A percentile compares a stretch with the other conserved stretches of the same genome.
phyloP scores from a whole-genome alignment of 2,329 filamentous ascomycete species.

The Hortaea sp. region DNA sequence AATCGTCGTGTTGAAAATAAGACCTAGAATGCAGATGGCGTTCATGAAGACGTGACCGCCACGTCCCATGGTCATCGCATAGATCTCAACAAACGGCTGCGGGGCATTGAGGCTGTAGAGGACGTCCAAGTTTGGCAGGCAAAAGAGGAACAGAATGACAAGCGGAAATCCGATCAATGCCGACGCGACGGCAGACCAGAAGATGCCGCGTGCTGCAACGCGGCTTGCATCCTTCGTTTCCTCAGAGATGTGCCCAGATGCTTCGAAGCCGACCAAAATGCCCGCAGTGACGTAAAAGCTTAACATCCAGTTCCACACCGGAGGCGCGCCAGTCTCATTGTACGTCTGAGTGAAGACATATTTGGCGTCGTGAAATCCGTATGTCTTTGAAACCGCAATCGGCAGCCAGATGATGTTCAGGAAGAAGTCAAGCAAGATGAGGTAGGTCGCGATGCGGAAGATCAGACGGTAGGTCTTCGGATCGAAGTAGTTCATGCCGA shows the following conservation, averaged over 20 bases:
- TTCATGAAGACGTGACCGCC: slow-evolving; percentile 53
- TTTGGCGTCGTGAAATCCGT: slow-evolving; percentile 48
- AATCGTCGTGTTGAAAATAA: slow-evolving; percentile 50
- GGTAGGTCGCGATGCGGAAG: slow-evolving; percentile 40
- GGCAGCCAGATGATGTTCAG: slow-evolving; percentile 53
- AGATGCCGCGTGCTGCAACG: slow-evolving; percentile 49
- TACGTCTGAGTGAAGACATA: slow-evolving; percentile 53
- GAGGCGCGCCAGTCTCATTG: slow-evolving; percentile 39
- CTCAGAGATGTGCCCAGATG: slow-evolving; percentile 51
- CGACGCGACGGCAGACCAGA: slow-evolving; percentile 49
- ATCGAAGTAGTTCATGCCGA: slow-evolving; percentile 30
- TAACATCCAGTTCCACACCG: slow-evolving; percentile 54
- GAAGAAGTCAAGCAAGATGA: slow-evolving; percentile 49
- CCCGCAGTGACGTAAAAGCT: slow-evolving; percentile 52
- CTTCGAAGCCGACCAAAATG: slow-evolving; percentile 52
- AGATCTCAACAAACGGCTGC: slow-evolving; percentile 50
- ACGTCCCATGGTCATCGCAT: slow-evolving; percentile 46
- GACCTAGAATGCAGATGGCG: slow-evolving; percentile 41
- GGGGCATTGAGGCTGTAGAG: slow-evolving; percentile 45
- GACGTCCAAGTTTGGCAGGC: slow-evolving; percentile 43
- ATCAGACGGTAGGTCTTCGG: slow-evolving; percentile 37
- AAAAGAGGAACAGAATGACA: slow-evolving; percentile 52
- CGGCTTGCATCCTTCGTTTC: slow-evolving; percentile 50
- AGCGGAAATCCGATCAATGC: slow-evolving; percentile 46
- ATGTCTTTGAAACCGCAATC: slow-evolving; percentile 45